These are phyloP conservation scores for Xanthoconium separans DNA, from an alignment of 1,284 basidiomycete genomes.

Conservation along the genomic window DNA sequence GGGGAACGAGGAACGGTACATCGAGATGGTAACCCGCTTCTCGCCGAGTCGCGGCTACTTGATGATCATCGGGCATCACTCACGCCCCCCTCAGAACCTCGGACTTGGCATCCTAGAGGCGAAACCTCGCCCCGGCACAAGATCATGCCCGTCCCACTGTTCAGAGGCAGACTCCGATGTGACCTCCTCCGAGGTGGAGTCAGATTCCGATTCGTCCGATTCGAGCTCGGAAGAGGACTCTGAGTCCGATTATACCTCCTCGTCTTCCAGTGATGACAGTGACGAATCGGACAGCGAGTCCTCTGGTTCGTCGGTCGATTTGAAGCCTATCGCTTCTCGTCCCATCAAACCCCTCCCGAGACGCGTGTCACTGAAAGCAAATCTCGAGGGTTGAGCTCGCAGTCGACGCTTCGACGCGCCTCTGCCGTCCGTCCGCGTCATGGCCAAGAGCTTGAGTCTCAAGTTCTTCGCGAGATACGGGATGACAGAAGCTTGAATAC, in stretches of 20 bases:
- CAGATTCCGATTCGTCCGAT: slow-evolving; percentile 12
- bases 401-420: background rate
- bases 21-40: slow-evolving; percentile 55
- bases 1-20: slow-evolving; percentile 46
- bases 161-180: slow-evolving; percentile 11
- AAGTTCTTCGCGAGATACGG: background rate
- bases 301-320: slow-evolving; percentile 32
- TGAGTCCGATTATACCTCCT: slow-evolving; percentile 1
- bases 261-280: slow-evolving; percentile 11
- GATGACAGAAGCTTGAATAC: background rate
- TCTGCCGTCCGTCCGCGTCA: background rate
- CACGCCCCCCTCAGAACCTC: slow-evolving; percentile 46
- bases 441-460: background rate
- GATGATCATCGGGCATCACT: background rate
- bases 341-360: slow-evolving; percentile 44
- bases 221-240: slow-evolving; percentile 26
- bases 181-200: slow-evolving; percentile 15
- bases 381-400: slow-evolving; percentile 11
- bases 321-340: slow-evolving; percentile 39
- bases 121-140: slow-evolving; percentile 10
- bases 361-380: slow-evolving; percentile 24
- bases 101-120: slow-evolving; percentile 63
- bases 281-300: slow-evolving; percentile 24
- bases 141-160: slow-evolving; percentile 2
- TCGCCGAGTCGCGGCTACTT: background rate